Percentiles rank a stretch among this genome's conserved stretches.
Evolutionary conservation across 371 early-diverging fungal genomes (phyloP).

Genomic region (Funneliformis caledonium): DNA sequence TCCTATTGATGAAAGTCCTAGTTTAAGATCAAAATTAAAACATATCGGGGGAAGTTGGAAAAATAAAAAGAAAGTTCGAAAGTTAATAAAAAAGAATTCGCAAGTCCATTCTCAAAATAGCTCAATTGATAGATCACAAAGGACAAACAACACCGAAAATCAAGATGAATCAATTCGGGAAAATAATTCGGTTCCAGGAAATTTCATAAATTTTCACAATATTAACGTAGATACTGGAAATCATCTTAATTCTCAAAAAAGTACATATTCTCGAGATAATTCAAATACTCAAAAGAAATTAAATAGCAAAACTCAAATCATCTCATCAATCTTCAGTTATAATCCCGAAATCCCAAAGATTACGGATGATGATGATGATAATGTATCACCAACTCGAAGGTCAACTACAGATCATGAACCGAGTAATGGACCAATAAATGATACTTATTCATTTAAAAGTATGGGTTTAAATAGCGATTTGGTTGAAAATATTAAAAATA

Average conservation of each 20-base stretch:
- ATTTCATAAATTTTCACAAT: not conserved
- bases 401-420: not conserved
- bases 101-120: not conserved
- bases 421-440: constrained; percentile 54
- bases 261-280: not conserved
- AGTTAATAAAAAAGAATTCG: not conserved
- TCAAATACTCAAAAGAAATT: not conserved
- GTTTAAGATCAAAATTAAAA: constrained; percentile 26
- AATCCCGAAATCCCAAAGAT: constrained; percentile 26
- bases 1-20: not conserved
- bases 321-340: constrained; percentile 31
- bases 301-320: not conserved
- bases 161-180: not conserved
- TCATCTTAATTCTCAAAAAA: not conserved
- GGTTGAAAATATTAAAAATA: constrained; percentile 57
- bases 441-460: constrained; percentile 61
- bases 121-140: not conserved
- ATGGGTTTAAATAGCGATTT: constrained; percentile 74
- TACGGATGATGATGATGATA: not conserved
- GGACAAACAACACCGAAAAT: not conserved
- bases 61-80: constrained; percentile 13
- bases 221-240: not conserved
- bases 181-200: not conserved
- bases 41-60: constrained; percentile 27
- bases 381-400: not conserved